Evolutionary conservation across 2,329 filamentous ascomycete genomes (phyloP), one percentile per base, ranked within the genome.

Genomic region (Blastomyces emzantsi): DNA sequence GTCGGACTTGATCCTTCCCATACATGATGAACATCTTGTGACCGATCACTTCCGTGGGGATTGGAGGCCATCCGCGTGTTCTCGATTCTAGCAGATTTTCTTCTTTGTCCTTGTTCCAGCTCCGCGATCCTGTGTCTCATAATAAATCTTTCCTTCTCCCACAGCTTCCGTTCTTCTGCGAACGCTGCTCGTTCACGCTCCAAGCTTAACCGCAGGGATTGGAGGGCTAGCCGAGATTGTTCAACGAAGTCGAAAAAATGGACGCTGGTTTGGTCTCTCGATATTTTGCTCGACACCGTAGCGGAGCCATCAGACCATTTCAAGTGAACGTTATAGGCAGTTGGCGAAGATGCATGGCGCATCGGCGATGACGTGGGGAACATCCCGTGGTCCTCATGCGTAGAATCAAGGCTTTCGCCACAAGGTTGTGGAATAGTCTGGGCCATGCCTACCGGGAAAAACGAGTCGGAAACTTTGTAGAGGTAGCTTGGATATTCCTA

Each of bases 1-100:
- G 70, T 72, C 49, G 73, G 73, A 66, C 75, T 77, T 51, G 77
- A 73, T 22, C 77, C 77, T 68, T 78, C 74, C 78, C 78, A 80
- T 58, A 79, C 73, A 59, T 77, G 77, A 28, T 71, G 70, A 41
- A 64, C 62, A 61, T 63, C 55, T 1, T 49, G 58, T 36, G 41
- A 1, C 9, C 59, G n/a, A 28, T 52, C 43, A n/a, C 39, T 56
- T 25, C 60, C 49, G 13, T n/a, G 41, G 25, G 36, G 36, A 45
- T 41, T 45, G 30, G 60, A n/a, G 57, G 52, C 25, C 57, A 60
- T 60, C 57, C 17, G 41, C 9, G 25, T 17, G 28, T 49, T 47
- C 45, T 49, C 41, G 41, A 15, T n/a, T 19, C 45, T 60, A 25
- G 28, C 59, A 43, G 59, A 54, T 36, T 47, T 49, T 22, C 56